Percentiles rank a stretch among this genome's conserved stretches.
Evolutionary conservation across 2,329 filamentous ascomycete species (phyloP).

Genomic region (Aspergillus jensenii): DNA sequence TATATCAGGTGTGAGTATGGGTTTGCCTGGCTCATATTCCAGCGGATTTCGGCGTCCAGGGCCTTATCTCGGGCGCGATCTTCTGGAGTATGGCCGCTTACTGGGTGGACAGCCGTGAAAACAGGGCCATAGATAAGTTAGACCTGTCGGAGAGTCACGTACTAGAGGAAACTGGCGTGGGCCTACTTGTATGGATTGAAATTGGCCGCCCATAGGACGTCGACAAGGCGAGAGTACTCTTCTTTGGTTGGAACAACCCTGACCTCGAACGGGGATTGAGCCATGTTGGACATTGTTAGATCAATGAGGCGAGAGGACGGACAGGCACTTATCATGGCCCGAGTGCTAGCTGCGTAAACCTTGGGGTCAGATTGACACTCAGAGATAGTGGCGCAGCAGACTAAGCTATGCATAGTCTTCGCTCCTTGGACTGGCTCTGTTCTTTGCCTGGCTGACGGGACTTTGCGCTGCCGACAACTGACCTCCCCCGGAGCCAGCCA

Average conservation of each 20-base stretch:
- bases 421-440: too few relatives aligned
- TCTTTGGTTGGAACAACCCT: background rate
- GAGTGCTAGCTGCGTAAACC: too few relatives aligned
- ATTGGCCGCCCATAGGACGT: background rate
- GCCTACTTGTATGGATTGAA: background rate
- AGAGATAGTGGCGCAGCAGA: too few relatives aligned
- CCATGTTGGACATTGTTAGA: too few relatives aligned
- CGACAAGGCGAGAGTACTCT: background rate
- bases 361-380: too few relatives aligned
- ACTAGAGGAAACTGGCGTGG: background rate
- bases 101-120: conserved; percentile 17
- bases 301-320: too few relatives aligned
- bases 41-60: conserved; percentile 17
- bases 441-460: too few relatives aligned
- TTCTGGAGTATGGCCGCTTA: conserved; percentile 14
- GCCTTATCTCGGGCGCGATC: conserved; percentile 15
- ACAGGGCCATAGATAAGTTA: conserved; percentile 9
- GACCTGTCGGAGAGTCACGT: background rate
- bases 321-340: too few relatives aligned
- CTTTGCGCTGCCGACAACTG: too few relatives aligned
- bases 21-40: conserved; percentile 13
- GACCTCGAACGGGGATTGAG: background rate
- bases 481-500: too few relatives aligned
- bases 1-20: conserved; percentile 16
- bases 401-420: too few relatives aligned